Evolutionary conservation across 768 basidiomycete species (phyloP).

Genomic region (Lactarius indigo): DNA sequence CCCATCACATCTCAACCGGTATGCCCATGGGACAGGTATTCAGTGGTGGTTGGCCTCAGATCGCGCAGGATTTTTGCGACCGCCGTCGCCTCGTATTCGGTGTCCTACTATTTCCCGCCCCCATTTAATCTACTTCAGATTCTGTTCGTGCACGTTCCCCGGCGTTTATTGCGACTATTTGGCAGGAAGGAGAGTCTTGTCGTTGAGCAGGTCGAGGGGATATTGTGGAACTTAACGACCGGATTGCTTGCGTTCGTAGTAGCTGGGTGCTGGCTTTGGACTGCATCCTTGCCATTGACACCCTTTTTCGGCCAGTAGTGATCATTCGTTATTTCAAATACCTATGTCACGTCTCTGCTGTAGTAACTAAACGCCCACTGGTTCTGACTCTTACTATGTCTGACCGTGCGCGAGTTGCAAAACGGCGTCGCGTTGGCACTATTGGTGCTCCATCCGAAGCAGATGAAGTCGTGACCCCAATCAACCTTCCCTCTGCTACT

Average conservation of each 20-base stretch:
- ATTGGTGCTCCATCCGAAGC: constrained; percentile 47
- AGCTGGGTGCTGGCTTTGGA: constrained; percentile 19
- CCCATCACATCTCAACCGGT: constrained; percentile 8
- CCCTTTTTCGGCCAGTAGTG: neutral
- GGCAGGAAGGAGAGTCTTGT: constrained; percentile 24
- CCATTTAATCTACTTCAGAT: constrained; percentile 47
- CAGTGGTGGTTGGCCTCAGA: constrained; percentile 38
- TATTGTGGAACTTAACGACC: constrained; percentile 43
- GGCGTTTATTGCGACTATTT: constrained; percentile 20
- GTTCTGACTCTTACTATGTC: constrained; percentile 7
- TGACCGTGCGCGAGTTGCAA: constrained; percentile 23
- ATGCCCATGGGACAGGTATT: constrained; percentile 48
- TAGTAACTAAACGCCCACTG: no score
- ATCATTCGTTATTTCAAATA: neutral
- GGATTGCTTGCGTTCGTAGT: constrained; percentile 37
- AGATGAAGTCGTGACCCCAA: constrained; percentile 39
- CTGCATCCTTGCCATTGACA: neutral
- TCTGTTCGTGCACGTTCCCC: constrained; percentile 25
- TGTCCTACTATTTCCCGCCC: constrained; percentile 44
- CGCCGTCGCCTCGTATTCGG: constrained; percentile 35
- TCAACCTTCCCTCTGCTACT: constrained; percentile 46
- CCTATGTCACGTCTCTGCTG: neutral
- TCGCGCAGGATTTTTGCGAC: constrained; percentile 43
- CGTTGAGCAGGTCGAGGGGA: constrained; percentile 29
- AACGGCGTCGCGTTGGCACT: constrained; percentile 35